Conservation (phyloP, 345 rosid species). For the Brassica carinata region DNA sequence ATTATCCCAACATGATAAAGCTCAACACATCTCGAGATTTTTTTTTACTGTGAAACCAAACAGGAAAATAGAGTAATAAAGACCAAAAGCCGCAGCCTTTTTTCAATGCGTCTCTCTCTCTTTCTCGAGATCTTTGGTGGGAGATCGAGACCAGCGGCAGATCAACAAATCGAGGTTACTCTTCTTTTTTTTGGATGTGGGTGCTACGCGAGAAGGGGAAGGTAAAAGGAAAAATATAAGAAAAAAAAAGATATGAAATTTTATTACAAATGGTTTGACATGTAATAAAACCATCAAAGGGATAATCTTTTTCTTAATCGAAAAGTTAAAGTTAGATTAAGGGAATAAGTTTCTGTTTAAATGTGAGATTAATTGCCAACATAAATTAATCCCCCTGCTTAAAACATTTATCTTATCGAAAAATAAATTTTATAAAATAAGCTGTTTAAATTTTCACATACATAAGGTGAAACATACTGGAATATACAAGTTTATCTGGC, state of each 20-base stretch:
- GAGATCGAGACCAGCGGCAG: constrained; percentile 71
- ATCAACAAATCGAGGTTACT: constrained; percentile 78
- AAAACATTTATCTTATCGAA: not conserved
- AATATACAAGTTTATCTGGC: not conserved
- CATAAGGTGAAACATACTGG: not conserved
- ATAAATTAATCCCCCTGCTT: not conserved
- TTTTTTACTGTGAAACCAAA: constrained; percentile 5
- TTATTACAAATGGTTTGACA: constrained; percentile 23
- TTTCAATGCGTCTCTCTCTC: constrained; percentile 41
- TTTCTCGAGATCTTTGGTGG: constrained; percentile 51
- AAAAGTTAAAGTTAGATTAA: constrained; percentile 4
- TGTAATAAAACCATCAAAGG: constrained; percentile 19
- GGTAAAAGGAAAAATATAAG: constrained; percentile 42
- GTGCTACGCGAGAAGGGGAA: constrained; percentile 47
- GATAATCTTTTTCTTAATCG: not conserved
- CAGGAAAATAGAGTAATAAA: constrained; percentile 8
- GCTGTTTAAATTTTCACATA: too few species aligned
- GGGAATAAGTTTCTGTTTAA: constrained; percentile 25
- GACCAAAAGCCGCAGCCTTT: constrained; percentile 33
- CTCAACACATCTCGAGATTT: constrained; percentile 41
- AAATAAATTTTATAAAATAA: too few species aligned
- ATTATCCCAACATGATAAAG: constrained; percentile 28
- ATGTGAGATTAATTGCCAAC: constrained; percentile 30
- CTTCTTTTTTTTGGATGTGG: constrained; percentile 31
- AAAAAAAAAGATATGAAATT: not conserved